These are phyloP conservation scores for Penicillium sp. DNA, from an alignment of 2,329 filamentous ascomycete genomes.

Conservation along the genomic window DNA sequence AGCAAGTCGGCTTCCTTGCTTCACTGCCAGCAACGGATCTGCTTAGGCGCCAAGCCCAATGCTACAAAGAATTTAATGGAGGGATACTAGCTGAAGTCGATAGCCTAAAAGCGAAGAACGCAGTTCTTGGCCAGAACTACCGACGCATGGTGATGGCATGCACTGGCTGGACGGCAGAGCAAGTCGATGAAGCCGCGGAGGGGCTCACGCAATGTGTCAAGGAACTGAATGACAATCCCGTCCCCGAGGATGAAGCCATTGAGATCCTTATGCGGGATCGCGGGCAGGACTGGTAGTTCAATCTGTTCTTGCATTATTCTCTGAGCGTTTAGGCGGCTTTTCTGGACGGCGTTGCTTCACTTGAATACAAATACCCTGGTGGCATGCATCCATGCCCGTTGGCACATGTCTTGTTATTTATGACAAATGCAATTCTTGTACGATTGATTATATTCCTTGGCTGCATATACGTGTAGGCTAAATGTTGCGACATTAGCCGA, in stretches of 20 bases:
- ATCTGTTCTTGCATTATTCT: constrained; percentile 6
- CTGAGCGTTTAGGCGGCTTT: constrained; percentile 17
- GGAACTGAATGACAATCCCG: constrained; percentile 55
- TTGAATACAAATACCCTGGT: constrained; percentile 20
- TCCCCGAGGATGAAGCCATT: constrained; percentile 38
- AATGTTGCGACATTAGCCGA: constrained; percentile 11
- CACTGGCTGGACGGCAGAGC: constrained; percentile 65
- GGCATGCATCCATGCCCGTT: constrained; percentile 14
- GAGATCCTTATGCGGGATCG: constrained; percentile 40
- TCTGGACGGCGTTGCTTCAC: constrained; percentile 15
- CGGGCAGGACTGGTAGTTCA: constrained; percentile 37
- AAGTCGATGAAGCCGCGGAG: constrained; percentile 72
- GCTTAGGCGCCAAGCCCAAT: constrained; percentile 60
- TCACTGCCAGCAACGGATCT: constrained; percentile 52
- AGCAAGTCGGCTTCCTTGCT: constrained; percentile 38
- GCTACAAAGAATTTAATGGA: constrained; percentile 61
- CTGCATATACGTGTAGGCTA: constrained; percentile 9
- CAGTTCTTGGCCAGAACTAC: constrained; percentile 79
- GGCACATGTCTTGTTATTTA: constrained; percentile 16
- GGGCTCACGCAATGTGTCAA: constrained; percentile 78
- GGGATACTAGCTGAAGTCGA: constrained; percentile 59
- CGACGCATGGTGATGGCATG: constrained; percentile 79
- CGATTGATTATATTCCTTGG: neutral
- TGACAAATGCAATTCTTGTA: constrained; percentile 10
- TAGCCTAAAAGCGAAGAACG: constrained; percentile 66